A percentile compares a stretch with the other conserved stretches of the same genome.
Conservation (phyloP, 768 basidiomycete species). For the Russula abietina region DNA sequence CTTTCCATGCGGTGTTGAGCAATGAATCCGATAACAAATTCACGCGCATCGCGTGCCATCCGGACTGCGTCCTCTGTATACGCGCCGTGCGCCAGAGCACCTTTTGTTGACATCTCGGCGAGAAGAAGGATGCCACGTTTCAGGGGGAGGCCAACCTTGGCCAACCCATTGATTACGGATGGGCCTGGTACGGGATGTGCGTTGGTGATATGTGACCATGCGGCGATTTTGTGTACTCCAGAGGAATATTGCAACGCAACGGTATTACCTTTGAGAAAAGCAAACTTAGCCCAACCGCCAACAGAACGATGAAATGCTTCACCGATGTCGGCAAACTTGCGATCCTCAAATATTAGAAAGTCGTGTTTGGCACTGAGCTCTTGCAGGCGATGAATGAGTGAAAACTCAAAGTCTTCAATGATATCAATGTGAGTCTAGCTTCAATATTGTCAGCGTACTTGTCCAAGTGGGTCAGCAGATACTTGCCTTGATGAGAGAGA, state of each 20-base stretch:
- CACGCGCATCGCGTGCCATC: conserved; percentile 75
- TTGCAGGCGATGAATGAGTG: conserved; percentile 62
- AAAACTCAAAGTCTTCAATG: conserved; percentile 80
- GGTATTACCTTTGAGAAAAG: conserved; percentile 72
- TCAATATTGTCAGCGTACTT: conserved; percentile 25
- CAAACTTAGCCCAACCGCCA: background rate
- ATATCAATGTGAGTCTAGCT: conserved; percentile 93
- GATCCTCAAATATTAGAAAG: conserved; percentile 96
- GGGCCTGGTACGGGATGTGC: conserved; percentile 97
- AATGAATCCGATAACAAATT: conserved; percentile 96
- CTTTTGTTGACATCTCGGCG: conserved; percentile 93
- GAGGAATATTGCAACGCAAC: conserved; percentile 91
- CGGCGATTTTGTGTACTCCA: conserved; percentile 88
- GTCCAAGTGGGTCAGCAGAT: conserved; percentile 5
- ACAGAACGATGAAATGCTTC: conserved; percentile 23
- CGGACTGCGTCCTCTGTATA: conserved; percentile 82
- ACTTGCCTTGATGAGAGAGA: conserved; percentile 89
- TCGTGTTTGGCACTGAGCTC: conserved; percentile 74
- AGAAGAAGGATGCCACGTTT: conserved; percentile 84
- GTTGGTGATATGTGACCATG: conserved; percentile 96
- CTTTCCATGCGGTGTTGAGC: conserved; percentile 81
- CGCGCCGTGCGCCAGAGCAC: conserved; percentile 71
- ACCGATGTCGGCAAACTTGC: conserved; percentile 99
- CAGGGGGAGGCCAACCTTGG: conserved; percentile 77
- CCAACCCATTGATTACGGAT: conserved; percentile 84